A percentile compares a stretch with the other conserved stretches of the same genome.
These are phyloP conservation scores for Fusarium sp. DNA, from an alignment of 2,329 filamentous ascomycete genomes.

Conservation along the genomic window DNA sequence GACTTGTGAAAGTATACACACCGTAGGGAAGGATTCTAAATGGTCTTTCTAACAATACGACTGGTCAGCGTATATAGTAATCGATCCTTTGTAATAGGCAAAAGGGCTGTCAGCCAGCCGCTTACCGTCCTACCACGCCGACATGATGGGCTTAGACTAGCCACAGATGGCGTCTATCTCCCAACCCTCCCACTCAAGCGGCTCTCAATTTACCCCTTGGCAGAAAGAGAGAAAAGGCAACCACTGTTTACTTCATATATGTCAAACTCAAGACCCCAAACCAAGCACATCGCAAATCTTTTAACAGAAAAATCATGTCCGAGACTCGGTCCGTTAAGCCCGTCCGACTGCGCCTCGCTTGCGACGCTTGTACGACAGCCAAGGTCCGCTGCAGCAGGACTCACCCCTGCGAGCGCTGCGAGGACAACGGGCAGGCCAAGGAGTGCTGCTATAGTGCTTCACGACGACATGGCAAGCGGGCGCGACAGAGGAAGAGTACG, in stretches of 20 bases:
- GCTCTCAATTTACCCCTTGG: neutral
- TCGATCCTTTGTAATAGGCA: neutral
- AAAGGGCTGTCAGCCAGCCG: neutral
- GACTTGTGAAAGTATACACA: neutral
- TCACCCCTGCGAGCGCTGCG: slow-evolving; percentile 27
- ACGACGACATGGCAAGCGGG: slow-evolving; percentile 11
- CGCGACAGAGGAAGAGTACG: slow-evolving; percentile 10
- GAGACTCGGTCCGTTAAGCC: slow-evolving; percentile 14
- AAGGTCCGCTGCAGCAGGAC: slow-evolving; percentile 31
- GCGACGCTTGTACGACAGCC: slow-evolving; percentile 29
- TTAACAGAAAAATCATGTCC: neutral
- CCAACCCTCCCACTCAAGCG: neutral
- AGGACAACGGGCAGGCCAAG: slow-evolving; percentile 15
- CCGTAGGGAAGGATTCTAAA: too few species aligned
- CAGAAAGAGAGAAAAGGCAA: neutral
- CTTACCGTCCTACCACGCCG: slow-evolving; percentile 19
- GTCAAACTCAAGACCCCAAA: neutral
- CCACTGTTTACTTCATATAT: slow-evolving; percentile 5
- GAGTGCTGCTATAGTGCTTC: slow-evolving; percentile 25
- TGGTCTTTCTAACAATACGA: neutral
- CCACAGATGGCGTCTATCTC: neutral
- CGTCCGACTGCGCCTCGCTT: slow-evolving; percentile 23
- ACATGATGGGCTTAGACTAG: slow-evolving; percentile 16
- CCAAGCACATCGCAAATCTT: neutral
- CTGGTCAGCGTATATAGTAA: neutral